Base-by-base conservation (phyloP, 257 asterid genomes). In the Rehmannia glutinosa region DNA sequence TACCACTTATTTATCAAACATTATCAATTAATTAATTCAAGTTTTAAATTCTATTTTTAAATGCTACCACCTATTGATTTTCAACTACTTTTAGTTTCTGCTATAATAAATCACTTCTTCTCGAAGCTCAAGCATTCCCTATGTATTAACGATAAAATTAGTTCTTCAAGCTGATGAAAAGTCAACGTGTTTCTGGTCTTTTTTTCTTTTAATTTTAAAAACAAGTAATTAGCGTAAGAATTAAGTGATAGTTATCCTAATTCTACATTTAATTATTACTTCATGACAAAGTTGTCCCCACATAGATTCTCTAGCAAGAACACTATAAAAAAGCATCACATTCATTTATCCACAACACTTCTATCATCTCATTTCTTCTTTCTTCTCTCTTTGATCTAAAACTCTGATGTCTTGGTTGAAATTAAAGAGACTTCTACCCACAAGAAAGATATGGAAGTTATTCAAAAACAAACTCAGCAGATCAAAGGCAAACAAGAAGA, bases 391-490 rank as follows among this genome's bases (percentile, higher is more conserved):
- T 53, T 13, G 23, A 1, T 13, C 27, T 6, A 0, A 21, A 19
- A 17, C 35, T 25, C 5, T 11, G 5, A 86, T 87, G 96, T 16
- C 84, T 74, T 81, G 71, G 78, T 53, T 81, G 78, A 84, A 74
- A 50, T 68, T 84, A 52, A 80, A 62, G 64, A 74, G 70, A 71
- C 51, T 87, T 33, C 49, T 81, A 7, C 87, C 88, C 25, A 71
- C 81, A 6, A 77, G 30, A 47, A 84, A 78, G 69, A 52, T 80
- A 19, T 87, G 96, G 96, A 86, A 71, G 28, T 11, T 78, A 20
- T 45, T 91, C 23, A 81, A 76, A 39, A 74, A 35, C 66, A 45
- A 19, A 53, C 82, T 83, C 75, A 71, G 33, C 56, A 77, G 50
- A 56, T 78, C 81, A 58, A 79, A 64, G 28, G 17, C 73, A 5